Percentiles rank a stretch among this genome's conserved stretches.
phyloP scores from a whole-genome alignment of 2,329 filamentous ascomycete genomes.

The Neofusicoccum laricinum region DNA sequence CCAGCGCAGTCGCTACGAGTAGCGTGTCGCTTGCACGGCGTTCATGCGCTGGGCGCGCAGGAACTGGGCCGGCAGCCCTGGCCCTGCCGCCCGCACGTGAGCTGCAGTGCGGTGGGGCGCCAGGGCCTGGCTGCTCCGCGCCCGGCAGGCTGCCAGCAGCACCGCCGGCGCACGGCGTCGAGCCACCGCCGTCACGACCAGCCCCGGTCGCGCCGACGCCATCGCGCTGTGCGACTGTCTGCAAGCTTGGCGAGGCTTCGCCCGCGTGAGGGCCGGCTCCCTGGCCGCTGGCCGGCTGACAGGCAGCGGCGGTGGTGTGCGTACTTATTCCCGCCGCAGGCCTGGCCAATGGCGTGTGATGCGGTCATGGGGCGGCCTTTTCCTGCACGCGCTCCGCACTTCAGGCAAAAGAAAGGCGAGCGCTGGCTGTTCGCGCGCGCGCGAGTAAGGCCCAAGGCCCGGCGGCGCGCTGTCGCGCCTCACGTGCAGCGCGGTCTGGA shows the following conservation, averaged over 20 bases:
- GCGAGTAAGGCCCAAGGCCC: background rate
- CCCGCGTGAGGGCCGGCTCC: background rate
- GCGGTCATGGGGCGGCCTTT: background rate
- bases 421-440: too few species aligned
- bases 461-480: background rate
- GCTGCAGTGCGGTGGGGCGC: too few species aligned
- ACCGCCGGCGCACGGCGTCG: background rate
- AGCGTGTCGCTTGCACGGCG: constrained; percentile 3
- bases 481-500: background rate
- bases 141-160: too few species aligned
- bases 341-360: background rate
- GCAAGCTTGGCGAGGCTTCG: constrained; percentile 3
- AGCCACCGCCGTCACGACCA: background rate
- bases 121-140: too few species aligned
- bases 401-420: constrained; percentile 6
- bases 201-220: background rate
- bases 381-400: background rate
- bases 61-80: background rate
- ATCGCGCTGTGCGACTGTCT: background rate
- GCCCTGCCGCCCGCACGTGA: background rate
- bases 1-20: background rate
- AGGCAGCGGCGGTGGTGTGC: background rate
- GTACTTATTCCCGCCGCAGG: background rate
- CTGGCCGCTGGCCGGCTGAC: background rate
- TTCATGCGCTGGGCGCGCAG: background rate